Evolutionary conservation across 139 green algal genomes (phyloP).

Genomic region (Chlamydomonas asymmetrica): DNA sequence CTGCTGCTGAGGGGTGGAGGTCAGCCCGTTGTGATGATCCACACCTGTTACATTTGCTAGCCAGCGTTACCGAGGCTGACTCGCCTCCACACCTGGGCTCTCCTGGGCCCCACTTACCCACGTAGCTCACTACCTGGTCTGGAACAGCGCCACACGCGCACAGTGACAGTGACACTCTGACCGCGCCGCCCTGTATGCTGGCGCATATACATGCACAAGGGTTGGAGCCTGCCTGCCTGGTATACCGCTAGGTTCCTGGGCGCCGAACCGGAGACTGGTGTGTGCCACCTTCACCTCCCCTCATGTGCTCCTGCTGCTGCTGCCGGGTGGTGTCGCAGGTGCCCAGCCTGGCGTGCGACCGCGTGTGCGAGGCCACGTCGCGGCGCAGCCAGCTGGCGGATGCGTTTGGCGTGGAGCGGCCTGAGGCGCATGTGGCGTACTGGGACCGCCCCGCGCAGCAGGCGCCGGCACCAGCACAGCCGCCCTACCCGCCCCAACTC

Average conservation of each 20-base stretch:
- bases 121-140: background rate
- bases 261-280: background rate
- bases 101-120: too few species aligned
- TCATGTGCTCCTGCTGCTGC: too few species aligned
- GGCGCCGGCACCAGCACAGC: too few species aligned
- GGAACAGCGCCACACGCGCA: too few species aligned
- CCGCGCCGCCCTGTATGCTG: background rate
- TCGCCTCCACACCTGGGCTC: too few species aligned
- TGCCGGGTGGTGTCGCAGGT: slow-evolving; percentile 39
- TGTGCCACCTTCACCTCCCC: background rate
- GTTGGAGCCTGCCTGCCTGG: background rate
- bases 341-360: slow-evolving; percentile 56
- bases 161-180: background rate
- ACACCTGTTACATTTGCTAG: background rate
- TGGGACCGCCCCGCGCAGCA: slow-evolving; percentile 63
- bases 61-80: too few species aligned
- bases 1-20: background rate
- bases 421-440: slow-evolving; percentile 41
- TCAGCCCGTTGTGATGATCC: too few species aligned
- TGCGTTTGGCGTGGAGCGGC: slow-evolving; percentile 66
- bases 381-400: slow-evolving; percentile 53
- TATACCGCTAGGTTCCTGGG: background rate
- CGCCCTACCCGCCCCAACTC: slow-evolving; percentile 40
- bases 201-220: background rate
- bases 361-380: slow-evolving; percentile 45